Percentiles rank a stretch among this genome's conserved stretches.
Conservation (phyloP, 306 rosid species). For the Fragaria iinumae region DNA sequence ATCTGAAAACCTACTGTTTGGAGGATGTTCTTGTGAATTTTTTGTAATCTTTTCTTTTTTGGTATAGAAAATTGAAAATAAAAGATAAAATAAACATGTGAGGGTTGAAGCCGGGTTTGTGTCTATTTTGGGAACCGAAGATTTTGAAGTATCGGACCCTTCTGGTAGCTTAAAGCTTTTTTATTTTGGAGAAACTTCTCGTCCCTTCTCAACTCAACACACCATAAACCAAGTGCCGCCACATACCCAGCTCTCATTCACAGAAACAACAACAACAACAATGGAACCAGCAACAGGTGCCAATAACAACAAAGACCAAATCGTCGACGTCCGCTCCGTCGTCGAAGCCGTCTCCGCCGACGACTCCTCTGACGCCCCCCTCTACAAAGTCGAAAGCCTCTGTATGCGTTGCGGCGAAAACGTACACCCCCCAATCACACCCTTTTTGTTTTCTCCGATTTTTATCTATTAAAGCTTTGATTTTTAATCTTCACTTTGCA, state of each 20-base stretch:
- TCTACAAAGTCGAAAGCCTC: slow-evolving; percentile 72
- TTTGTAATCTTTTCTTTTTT: no score
- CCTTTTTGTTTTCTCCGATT: not conserved
- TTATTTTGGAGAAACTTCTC: not conserved
- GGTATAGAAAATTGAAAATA: no score
- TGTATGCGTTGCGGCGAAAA: slow-evolving; percentile 91
- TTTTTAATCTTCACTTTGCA: slow-evolving; percentile 10
- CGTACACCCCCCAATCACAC: slow-evolving; percentile 23
- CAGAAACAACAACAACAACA: not conserved
- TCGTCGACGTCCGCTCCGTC: slow-evolving; percentile 74
- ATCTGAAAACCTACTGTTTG: no score
- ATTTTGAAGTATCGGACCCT: not conserved
- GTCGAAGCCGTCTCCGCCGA: slow-evolving; percentile 81
- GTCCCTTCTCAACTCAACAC: not conserved
- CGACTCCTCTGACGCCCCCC: slow-evolving; percentile 52
- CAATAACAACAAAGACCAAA: slow-evolving; percentile 31
- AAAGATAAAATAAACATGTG: no score
- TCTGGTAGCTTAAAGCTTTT: not conserved
- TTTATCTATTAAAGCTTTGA: not conserved
- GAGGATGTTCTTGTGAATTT: no score
- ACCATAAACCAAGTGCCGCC: not conserved
- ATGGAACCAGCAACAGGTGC: slow-evolving; percentile 8
- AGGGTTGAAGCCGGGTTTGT: not conserved
- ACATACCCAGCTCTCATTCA: no score
- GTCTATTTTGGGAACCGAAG: not conserved